Conservation (phyloP, 2,329 filamentous ascomycete species). For the Diaporthe citriasiana region DNA sequence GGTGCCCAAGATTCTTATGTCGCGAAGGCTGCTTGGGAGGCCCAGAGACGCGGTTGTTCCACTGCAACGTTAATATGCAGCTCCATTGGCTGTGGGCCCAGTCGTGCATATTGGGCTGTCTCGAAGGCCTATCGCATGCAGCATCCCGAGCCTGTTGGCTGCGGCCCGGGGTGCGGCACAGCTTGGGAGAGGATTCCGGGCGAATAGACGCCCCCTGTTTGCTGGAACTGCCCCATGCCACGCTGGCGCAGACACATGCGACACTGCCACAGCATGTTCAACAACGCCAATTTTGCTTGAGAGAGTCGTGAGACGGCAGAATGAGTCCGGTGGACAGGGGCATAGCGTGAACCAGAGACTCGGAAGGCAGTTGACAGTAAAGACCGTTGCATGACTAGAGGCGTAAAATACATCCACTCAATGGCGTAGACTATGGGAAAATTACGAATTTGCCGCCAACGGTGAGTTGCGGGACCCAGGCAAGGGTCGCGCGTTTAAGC, state of each 20-base stretch:
- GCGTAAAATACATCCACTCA: neutral
- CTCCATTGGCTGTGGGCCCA: constrained; percentile 13
- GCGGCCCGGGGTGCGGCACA: constrained; percentile 12
- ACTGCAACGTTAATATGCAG: neutral
- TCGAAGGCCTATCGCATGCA: constrained; percentile 26
- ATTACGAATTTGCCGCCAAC: neutral
- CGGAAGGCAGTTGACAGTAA: neutral
- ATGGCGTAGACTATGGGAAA: constrained; percentile 1
- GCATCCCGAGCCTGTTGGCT: constrained; percentile 30
- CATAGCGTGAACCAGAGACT: neutral
- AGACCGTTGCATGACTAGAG: neutral
- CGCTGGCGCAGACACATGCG: constrained; percentile 9
- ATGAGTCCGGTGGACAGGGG: neutral
- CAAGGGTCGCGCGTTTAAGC: neutral
- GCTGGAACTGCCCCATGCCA: neutral
- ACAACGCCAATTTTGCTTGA: neutral
- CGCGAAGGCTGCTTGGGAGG: neutral
- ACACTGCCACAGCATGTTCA: neutral
- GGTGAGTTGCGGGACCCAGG: neutral
- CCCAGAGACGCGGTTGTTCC: constrained; percentile 15
- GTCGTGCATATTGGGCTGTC: too few species aligned
- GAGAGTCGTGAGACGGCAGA: neutral
- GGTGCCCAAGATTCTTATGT: neutral
- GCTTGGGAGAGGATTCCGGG: neutral
- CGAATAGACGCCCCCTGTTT: neutral